These are phyloP conservation scores for Exophiala spinifera DNA, from an alignment of 2,329 filamentous ascomycete species.

Conservation along the genomic window DNA sequence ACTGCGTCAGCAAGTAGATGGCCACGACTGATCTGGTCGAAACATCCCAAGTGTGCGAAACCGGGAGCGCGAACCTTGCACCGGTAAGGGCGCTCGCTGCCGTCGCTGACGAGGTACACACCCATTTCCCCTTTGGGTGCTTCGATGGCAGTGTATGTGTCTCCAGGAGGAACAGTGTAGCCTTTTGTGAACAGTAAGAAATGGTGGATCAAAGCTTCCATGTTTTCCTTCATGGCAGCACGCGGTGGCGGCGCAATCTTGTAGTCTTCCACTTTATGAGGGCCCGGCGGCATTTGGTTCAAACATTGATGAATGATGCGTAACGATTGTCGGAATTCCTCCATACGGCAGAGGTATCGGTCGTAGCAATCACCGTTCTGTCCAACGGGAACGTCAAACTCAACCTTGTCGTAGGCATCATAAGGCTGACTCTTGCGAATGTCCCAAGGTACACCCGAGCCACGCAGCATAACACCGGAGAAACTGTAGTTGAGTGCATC, in stretches of 20 bases:
- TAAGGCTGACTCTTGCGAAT: constrained; percentile 96
- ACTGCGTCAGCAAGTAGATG: constrained; percentile 95
- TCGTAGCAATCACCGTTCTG: constrained; percentile 99
- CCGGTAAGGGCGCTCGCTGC: constrained; percentile 91
- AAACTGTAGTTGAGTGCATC: constrained; percentile 98
- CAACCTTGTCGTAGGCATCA: constrained; percentile 95
- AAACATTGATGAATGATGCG: constrained; percentile 98
- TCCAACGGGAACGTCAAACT: constrained; percentile 96
- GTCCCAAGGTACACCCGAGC: constrained; percentile 94
- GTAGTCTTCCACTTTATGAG: constrained; percentile 95
- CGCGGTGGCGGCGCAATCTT: constrained; percentile 96
- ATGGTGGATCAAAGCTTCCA: constrained; percentile 99
- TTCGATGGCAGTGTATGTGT: constrained; percentile 97
- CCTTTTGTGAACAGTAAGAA: constrained; percentile 99
- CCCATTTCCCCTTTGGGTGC: constrained; percentile 99
- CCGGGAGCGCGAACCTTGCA: constrained; percentile 97
- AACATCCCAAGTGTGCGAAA: constrained; percentile 90
- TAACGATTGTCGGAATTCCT: constrained; percentile 97
- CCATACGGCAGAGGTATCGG: constrained; percentile 97
- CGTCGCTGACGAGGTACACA: constrained; percentile 93
- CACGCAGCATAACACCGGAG: constrained; percentile 95
- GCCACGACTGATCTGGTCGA: constrained; percentile 88
- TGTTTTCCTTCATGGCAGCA: constrained; percentile 99
- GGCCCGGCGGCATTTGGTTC: constrained; percentile 96
- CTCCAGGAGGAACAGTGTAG: constrained; percentile 91